Evolutionary conservation across 371 early-diverging fungal genomes (phyloP).

Genomic region (Umbelopsis sp.): DNA sequence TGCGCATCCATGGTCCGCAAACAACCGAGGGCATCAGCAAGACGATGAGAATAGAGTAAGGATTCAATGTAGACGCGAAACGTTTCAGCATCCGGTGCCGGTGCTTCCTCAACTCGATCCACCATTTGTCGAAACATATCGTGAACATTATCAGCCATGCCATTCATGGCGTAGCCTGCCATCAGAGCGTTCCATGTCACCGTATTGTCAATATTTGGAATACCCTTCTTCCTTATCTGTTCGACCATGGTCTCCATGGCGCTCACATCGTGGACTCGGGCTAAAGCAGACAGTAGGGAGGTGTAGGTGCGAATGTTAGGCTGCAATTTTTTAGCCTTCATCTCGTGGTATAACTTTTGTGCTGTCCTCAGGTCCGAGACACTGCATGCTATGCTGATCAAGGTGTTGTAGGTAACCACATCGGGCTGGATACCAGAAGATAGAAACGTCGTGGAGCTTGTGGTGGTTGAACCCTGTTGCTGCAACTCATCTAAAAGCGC

Average conservation of each 20-base stretch:
- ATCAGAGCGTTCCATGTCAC: conserved; percentile 45
- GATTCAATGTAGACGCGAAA: conserved; percentile 42
- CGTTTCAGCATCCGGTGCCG: conserved; percentile 38
- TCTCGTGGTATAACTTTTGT: conserved; percentile 51
- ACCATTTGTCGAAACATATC: conserved; percentile 35
- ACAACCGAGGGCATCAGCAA: conserved; percentile 26
- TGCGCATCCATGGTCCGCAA: conserved; percentile 29
- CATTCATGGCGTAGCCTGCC: conserved; percentile 36
- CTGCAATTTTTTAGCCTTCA: conserved; percentile 39
- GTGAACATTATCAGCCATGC: conserved; percentile 29
- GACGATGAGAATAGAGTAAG: conserved; percentile 26
- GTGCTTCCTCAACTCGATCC: conserved; percentile 20
- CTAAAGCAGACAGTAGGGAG: conserved; percentile 41
- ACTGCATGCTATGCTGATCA: conserved; percentile 47
- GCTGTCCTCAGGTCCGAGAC: conserved; percentile 44
- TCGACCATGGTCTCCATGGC: conserved; percentile 41
- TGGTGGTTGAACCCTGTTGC: conserved; percentile 8
- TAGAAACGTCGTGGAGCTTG: conserved; percentile 8
- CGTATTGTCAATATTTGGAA: conserved; percentile 27
- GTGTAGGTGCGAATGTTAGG: conserved; percentile 47
- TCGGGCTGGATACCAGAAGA: conserved; percentile 29
- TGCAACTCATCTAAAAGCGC: conserved; percentile 45
- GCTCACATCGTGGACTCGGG: conserved; percentile 36
- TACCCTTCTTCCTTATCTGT: conserved; percentile 22
- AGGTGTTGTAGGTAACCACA: conserved; percentile 39